Base-by-base conservation (phyloP, 1,284 basidiomycete genomes). In the Afroboletus lepidellus region DNA sequence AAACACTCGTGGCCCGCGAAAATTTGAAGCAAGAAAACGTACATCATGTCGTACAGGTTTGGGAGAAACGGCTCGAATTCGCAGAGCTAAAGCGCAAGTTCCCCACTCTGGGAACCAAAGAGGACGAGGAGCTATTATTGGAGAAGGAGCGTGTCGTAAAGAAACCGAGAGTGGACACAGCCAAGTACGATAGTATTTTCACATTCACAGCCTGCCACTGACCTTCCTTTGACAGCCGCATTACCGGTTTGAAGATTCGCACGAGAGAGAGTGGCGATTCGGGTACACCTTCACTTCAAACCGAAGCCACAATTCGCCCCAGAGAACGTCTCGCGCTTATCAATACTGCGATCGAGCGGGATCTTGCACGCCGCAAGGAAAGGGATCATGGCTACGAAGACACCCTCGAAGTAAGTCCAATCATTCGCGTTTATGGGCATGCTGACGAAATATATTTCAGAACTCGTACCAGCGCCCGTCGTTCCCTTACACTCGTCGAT, bases 311-410 rank as follows among this genome's bases (percentile, higher is more conserved):
- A 6, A 76, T 87, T 29, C 76, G 77, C 11, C 88, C 86, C 3
- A 83, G 76, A 63, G 90, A 93, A 52, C 83, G 89, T 33, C 70
- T 79, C 39, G 74, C 76, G 8, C 71, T 77, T 5, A 83, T 94
- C 54, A 78, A 79, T 39, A 76, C 79, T 34, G 77, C 81, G 46
- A 80, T 93, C 62, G 92, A 95, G 55, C 74, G 79, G 16, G 79
- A 84, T 45, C 67, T 94, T 56, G 73, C 75, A 7, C 76, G 76
- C 42, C 84, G 84, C 66, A 89, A 87, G 66, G 90, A 90, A 57
- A 75, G 79, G 49, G 90, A 95, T 63, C 79, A 85, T 49, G 79
- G 84, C 39, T 95, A 92, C 87, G 93, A 96, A 61, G 93, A 96
- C 63, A 77, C 79, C 48, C 80, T 91, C 57, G 92, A 94, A 71